Percentiles rank a stretch among this genome's conserved stretches.
Evolutionary conservation across 805 yeast genomes (phyloP).

Genomic region (Metschnikowia bowlesiae): DNA sequence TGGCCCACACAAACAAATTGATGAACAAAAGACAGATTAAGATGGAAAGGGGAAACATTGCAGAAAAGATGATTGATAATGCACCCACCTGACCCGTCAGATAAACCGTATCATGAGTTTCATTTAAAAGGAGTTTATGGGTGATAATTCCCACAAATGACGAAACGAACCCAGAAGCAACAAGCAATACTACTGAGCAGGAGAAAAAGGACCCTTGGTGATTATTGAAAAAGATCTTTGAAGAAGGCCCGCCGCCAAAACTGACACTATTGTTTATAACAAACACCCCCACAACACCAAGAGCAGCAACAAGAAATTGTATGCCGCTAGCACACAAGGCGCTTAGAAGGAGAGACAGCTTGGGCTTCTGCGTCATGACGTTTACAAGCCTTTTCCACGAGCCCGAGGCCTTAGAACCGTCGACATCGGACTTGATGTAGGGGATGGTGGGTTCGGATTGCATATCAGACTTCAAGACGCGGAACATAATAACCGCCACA

Average conservation of each 20-base stretch:
- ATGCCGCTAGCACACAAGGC: conserved; percentile 68
- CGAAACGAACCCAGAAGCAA: conserved; percentile 68
- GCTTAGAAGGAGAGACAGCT: conserved; percentile 44
- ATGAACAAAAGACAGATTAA: conserved; percentile 49
- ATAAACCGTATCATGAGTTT: conserved; percentile 24
- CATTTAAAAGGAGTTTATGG: conserved; percentile 49
- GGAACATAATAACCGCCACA: conserved; percentile 59
- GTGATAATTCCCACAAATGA: conserved; percentile 68
- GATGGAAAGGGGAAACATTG: conserved; percentile 43
- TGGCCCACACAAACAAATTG: conserved; percentile 71
- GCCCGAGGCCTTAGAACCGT: conserved; percentile 6
- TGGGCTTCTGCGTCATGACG: conserved; percentile 55
- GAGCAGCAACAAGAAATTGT: conserved; percentile 61
- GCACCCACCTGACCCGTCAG: conserved; percentile 14
- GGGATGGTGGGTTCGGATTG: conserved; percentile 27
- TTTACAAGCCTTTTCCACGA: conserved; percentile 50
- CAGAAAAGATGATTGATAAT: conserved; percentile 31
- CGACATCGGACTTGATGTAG: conserved; percentile 3
- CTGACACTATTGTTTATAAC: conserved; percentile 32
- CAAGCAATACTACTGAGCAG: conserved; percentile 54
- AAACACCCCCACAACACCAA: conserved; percentile 56
- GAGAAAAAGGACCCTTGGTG: conserved; percentile 65
- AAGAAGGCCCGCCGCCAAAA: conserved; percentile 25
- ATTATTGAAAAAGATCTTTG: conserved; percentile 58
- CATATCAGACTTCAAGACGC: conserved; percentile 51